These are phyloP conservation scores for Colletotrichum neosansevieriae DNA, from an alignment of 2,329 filamentous ascomycete genomes.

Conservation along the genomic window DNA sequence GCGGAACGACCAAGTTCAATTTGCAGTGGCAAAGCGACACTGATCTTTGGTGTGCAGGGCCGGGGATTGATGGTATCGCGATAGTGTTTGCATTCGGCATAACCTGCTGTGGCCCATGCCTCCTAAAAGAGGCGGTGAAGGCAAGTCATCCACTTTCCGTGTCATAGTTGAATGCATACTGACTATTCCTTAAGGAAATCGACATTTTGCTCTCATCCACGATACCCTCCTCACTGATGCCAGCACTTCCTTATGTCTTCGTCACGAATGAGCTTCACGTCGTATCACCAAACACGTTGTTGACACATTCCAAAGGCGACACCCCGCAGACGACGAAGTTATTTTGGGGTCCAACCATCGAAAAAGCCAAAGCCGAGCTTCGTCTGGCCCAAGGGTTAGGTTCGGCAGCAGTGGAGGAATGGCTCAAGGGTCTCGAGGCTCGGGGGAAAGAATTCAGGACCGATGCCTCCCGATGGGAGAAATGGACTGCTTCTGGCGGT, in stretches of 20 bases:
- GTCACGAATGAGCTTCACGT: constrained; percentile 72
- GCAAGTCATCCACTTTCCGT: constrained; percentile 58
- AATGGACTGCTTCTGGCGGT: constrained; percentile 70
- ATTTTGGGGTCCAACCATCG: constrained; percentile 71
- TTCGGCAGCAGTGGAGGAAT: constrained; percentile 78
- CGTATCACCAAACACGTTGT: constrained; percentile 67
- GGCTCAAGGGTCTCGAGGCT: constrained; percentile 79
- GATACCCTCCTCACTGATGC: constrained; percentile 70
- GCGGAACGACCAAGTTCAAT: constrained; percentile 57
- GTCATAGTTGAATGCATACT: constrained; percentile 43
- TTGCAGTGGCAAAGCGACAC: constrained; percentile 43
- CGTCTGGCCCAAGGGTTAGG: constrained; percentile 74
- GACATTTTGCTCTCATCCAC: constrained; percentile 74
- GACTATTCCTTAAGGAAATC: constrained; percentile 68
- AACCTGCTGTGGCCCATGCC: constrained; percentile 74
- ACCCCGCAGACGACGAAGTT: constrained; percentile 71
- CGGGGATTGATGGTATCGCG: constrained; percentile 70
- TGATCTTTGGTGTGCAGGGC: constrained; percentile 69
- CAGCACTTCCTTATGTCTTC: constrained; percentile 77
- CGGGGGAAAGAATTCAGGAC: constrained; percentile 71
- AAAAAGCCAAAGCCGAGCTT: constrained; percentile 72
- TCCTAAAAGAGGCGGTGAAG: constrained; percentile 71
- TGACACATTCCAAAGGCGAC: constrained; percentile 60
- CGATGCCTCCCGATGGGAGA: constrained; percentile 79
- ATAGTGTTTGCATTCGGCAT: constrained; percentile 80